Base-by-base conservation (phyloP, 139 green algal species). In the Micromonas commoda region DNA sequence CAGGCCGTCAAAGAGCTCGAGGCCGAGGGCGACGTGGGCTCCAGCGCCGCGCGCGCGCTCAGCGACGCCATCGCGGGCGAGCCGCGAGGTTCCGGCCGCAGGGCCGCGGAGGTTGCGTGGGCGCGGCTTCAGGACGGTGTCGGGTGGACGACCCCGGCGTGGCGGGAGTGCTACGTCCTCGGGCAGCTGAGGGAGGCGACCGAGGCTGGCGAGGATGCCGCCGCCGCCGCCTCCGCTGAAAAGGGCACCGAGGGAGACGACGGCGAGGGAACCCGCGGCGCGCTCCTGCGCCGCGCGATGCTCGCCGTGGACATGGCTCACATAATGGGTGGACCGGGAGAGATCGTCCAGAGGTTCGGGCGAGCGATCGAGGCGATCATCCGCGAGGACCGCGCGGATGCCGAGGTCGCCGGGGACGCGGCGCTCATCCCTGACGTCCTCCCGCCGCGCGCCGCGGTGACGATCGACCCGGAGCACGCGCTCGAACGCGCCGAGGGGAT, bases 131-230 rank as follows among this genome's bases (percentile, higher is more conserved):
- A 68, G 26, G 28, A 26, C 21, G 29, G 33, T 3, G 29, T n/a
- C 13, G n/a, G 26, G 64, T 71, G 64, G 64, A 38, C 64, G 64
- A 51, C 64, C 3, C n/a, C 64, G 21, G 64, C 64, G 29, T 39
- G 28, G n/a, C 64, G 64, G 4, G 64, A 71, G 64, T 71, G 64
- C 64, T 71, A 71, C 64, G 64, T 71, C 28, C 33, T 71, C 26
- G 64, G 26, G 64, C 64, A 71, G 64, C 64, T 71, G 28, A 37
- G 64, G 16, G 13, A 23, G 64, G 32, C 26, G 13, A 29, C 33
- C 28, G 64, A 71, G 64, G 26, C 13, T 3, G 32, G 26, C 64
- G 64, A 71, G 64, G n/a, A 3, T 4, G 64, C 21, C 3, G 64
- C 9, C 45, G 45, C 16, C 45, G 45, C 45, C 45, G 45, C 16